Percentiles rank a stretch among this genome's conserved stretches.
phyloP scores from a whole-genome alignment of 306 rosid species.

The Lablab purpureus region DNA sequence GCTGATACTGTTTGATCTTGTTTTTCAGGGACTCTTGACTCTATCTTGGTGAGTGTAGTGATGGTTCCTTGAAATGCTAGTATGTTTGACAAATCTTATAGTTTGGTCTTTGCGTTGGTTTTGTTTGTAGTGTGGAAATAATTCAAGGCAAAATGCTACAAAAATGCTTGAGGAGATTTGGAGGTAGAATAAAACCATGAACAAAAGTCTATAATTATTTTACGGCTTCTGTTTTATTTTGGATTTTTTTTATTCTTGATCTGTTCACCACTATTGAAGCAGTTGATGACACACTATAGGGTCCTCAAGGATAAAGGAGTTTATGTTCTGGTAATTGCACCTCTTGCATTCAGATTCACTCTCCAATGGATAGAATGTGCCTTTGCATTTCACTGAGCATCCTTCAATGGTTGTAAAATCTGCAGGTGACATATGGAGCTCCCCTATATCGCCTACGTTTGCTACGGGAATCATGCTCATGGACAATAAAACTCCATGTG shows the following conservation, averaged over 20 bases:
- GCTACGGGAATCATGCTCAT: conserved; percentile 64
- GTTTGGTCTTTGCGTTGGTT: conserved; percentile 41
- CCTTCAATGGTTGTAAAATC: conserved; percentile 45
- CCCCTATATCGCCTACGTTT: conserved; percentile 70
- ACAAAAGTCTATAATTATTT: conserved; percentile 39
- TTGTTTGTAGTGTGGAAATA: conserved; percentile 75
- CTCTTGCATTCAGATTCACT: conserved; percentile 35
- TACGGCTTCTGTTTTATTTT: conserved; percentile 36
- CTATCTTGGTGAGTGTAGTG: conserved; percentile 72
- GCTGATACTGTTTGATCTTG: conserved; percentile 40
- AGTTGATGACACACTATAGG: conserved; percentile 95
- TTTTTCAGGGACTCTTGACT: conserved; percentile 88
- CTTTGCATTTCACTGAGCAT: conserved; percentile 30
- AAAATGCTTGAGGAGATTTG: conserved; percentile 86
- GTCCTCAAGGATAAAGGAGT: conserved; percentile 92
- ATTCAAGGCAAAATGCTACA: conserved; percentile 71
- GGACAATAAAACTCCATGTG: conserved; percentile 87
- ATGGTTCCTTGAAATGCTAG: conserved; percentile 36
- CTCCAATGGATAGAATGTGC: conserved; percentile 4
- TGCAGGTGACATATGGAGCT: conserved; percentile 88
- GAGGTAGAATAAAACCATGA: conserved; percentile 72
- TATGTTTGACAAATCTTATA: conserved; percentile 1
- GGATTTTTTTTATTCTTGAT: conserved; percentile 70
- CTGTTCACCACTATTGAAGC: conserved; percentile 86
- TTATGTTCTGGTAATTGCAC: conserved; percentile 75